Base-by-base conservation (phyloP, 805 yeast species). In the Candida germanica region DNA sequence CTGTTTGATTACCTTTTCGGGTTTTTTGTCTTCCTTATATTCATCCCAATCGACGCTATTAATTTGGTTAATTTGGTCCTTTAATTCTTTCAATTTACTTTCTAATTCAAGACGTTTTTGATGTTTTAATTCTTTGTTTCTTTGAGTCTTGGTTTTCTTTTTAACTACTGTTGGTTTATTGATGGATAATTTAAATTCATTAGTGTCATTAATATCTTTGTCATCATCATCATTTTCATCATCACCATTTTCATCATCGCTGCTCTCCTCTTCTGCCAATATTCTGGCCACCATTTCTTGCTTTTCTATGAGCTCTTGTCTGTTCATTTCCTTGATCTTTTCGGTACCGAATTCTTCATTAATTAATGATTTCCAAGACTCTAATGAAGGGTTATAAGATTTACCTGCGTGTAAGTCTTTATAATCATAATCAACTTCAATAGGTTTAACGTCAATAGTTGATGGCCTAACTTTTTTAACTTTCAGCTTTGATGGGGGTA, bases 361-460 rank as follows among this genome's bases (percentile, higher is more conserved):
- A 35, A 93, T 75, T 48, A 89, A 70, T 13, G 59, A 61, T 49
- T 79, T 78, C 98, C 98, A 93, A 18, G 84, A 77, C 38, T 81
- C 83, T 45, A 80, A 67, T 9, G 91, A 73, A 17, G 98, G 98
- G 55, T 93, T 93, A 55, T 87, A 93, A 2, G 98, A 89, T 57
- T 83, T 85, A 37, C 98, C 98, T 2, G 82, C 93, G 49, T 82
- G 81, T 3, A 79, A 50, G 7, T 53, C 49, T 10, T 69, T 79
- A 31, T 63, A 50, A n/a, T 71, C 70, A 18, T 16, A 3, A 39
- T 67, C 71, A 12, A 86, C 74, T 27, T 50, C 49, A n/a, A 79
- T 55, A 1, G 94, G 81, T 3, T 64, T 64, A 21, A 63, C 34
- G 15, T 18, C 26, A 9, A 42, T 35, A 6, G 49, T 45, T 8